phyloP scores from a whole-genome alignment of 2,329 filamentous ascomycete species.

The Hysterium pulicare region DNA sequence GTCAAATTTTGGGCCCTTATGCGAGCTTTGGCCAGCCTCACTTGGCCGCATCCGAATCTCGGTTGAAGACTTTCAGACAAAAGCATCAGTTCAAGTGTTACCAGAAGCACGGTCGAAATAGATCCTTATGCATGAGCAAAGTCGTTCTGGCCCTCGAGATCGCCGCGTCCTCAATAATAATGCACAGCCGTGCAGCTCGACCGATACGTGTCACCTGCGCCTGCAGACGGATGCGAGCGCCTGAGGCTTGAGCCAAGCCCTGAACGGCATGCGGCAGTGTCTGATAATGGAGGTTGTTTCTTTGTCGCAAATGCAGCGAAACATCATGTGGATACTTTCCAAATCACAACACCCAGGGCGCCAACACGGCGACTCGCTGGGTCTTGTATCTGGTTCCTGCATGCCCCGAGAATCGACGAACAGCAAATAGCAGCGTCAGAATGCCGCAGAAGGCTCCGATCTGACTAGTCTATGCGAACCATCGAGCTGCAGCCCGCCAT shows the following conservation, averaged over 20 bases:
- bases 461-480: not conserved
- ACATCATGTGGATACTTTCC: not conserved
- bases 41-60: too few species aligned
- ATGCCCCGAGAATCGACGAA: not conserved
- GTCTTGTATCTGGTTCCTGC: constrained; percentile 2
- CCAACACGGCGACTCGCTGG: not conserved
- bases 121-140: not conserved
- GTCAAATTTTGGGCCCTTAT: too few species aligned
- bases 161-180: not conserved
- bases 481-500: too few species aligned
- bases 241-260: not conserved
- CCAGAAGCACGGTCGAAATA: too few species aligned
- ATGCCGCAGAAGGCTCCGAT: not conserved
- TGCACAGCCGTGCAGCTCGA: not conserved
- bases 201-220: not conserved
- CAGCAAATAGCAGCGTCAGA: constrained; percentile 1
- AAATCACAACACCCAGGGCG: not conserved
- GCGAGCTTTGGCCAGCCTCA: too few species aligned
- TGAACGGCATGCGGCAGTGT: not conserved
- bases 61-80: too few species aligned
- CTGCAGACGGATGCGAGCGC: not conserved
- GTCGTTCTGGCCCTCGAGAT: not conserved
- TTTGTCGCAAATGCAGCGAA: not conserved
- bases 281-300: not conserved
- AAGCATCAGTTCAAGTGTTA: too few species aligned